Evolutionary conservation across 2,329 filamentous ascomycete genomes (phyloP).

Genomic region (Trichoderma guizhouense): DNA sequence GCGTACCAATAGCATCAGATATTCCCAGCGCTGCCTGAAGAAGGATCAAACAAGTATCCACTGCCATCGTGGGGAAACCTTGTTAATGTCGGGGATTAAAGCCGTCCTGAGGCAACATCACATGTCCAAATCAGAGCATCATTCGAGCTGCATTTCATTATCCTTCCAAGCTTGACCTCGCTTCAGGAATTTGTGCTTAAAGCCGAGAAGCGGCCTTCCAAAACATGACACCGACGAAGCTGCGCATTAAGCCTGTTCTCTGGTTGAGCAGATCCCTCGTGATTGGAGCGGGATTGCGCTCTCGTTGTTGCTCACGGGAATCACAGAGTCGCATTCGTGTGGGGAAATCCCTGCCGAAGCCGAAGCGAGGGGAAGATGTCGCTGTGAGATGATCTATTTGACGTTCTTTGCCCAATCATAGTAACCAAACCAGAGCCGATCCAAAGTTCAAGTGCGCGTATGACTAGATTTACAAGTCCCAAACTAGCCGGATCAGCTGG

Average conservation of each 20-base stretch:
- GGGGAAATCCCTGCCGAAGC: neutral
- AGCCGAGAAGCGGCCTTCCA: neutral
- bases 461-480: neutral
- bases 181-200: neutral
- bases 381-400: neutral
- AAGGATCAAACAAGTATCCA: slow-evolving; percentile 2
- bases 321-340: neutral
- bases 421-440: neutral
- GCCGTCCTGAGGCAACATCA: neutral
- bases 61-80: neutral
- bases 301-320: neutral
- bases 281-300: neutral
- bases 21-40: neutral
- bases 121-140: neutral
- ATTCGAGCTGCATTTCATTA: neutral
- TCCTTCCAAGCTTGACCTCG: neutral
- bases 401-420: neutral
- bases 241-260: neutral
- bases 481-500: neutral
- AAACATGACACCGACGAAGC: neutral
- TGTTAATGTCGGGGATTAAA: slow-evolving; percentile 1
- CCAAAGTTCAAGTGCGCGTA: neutral
- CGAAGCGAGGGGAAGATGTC: neutral
- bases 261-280: neutral
- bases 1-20: neutral